Percentiles rank a stretch among this genome's conserved stretches.
phyloP scores from a whole-genome alignment of 306 rosid genomes.

The Crotalaria pallida region DNA sequence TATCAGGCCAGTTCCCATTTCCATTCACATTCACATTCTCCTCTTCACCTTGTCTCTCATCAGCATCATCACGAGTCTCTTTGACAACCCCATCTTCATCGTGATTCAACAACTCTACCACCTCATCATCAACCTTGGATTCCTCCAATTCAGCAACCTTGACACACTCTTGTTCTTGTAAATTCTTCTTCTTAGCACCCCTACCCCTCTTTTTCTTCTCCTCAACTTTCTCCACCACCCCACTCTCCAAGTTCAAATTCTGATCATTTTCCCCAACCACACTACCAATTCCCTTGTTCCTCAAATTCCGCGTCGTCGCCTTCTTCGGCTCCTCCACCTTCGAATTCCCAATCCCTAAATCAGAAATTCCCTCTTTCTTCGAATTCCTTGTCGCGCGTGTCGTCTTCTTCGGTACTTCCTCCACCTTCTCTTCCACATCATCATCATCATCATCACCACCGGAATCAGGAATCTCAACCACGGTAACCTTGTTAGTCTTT shows the following conservation, averaged over 20 bases:
- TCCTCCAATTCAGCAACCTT: constrained; percentile 10
- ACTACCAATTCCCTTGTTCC: not conserved
- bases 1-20: constrained; percentile 34
- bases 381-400: not conserved
- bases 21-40: constrained; percentile 1
- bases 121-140: not conserved
- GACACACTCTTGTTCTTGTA: constrained; percentile 18
- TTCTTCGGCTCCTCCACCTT: constrained; percentile 1
- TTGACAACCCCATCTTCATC: not conserved
- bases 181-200: constrained; percentile 24
- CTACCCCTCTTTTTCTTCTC: constrained; percentile 22
- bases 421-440: not conserved
- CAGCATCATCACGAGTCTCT: constrained; percentile 13
- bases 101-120: not conserved
- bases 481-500: not conserved
- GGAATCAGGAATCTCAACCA: not conserved
- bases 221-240: constrained; percentile 33
- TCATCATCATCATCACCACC: not conserved
- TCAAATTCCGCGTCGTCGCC: not conserved
- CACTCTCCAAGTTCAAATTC: constrained; percentile 12
- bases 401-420: not conserved
- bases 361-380: not conserved
- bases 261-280: constrained; percentile 12
- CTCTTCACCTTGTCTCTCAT: constrained; percentile 8
- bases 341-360: not conserved